phyloP scores from a whole-genome alignment of 306 rosid species.

The Cicer arietinum region DNA sequence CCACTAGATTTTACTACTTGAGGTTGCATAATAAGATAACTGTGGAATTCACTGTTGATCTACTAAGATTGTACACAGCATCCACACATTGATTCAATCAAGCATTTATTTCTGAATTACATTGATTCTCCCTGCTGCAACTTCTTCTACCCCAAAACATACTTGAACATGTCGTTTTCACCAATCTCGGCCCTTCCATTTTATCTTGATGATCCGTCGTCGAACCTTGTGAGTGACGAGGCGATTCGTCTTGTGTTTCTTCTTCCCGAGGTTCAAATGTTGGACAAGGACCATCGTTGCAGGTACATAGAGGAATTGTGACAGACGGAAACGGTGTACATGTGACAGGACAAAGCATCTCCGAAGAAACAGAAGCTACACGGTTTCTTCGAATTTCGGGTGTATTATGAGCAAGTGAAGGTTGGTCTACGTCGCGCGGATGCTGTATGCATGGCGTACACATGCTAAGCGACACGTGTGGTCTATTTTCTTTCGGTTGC shows the following conservation, averaged over 20 bases:
- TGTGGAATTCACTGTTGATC: neutral
- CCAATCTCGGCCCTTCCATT: constrained; percentile 76
- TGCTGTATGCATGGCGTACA: constrained; percentile 94
- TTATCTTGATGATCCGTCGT: constrained; percentile 65
- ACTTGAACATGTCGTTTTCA: constrained; percentile 77
- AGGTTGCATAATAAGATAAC: constrained; percentile 34
- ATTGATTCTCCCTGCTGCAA: constrained; percentile 95
- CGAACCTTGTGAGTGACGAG: constrained; percentile 55
- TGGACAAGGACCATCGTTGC: constrained; percentile 87
- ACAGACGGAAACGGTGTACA: constrained; percentile 95
- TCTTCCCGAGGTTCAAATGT: constrained; percentile 67
- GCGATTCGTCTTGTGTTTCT: constrained; percentile 65
- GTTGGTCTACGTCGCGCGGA: constrained; percentile 54
- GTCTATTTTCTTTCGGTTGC: constrained; percentile 66
- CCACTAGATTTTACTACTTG: constrained; percentile 21
- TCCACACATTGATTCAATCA: constrained; percentile 53
- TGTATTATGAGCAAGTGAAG: constrained; percentile 59
- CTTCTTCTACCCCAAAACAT: constrained; percentile 97
- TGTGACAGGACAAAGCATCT: constrained; percentile 87
- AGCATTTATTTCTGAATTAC: constrained; percentile 94
- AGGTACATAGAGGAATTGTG: constrained; percentile 84
- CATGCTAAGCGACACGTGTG: constrained; percentile 66
- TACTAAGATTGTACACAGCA: constrained; percentile 44
- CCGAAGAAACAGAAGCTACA: constrained; percentile 87
- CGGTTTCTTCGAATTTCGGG: constrained; percentile 75